phyloP scores from a whole-genome alignment of 2,329 filamentous ascomycete genomes.

The Cercospora citrullina region DNA sequence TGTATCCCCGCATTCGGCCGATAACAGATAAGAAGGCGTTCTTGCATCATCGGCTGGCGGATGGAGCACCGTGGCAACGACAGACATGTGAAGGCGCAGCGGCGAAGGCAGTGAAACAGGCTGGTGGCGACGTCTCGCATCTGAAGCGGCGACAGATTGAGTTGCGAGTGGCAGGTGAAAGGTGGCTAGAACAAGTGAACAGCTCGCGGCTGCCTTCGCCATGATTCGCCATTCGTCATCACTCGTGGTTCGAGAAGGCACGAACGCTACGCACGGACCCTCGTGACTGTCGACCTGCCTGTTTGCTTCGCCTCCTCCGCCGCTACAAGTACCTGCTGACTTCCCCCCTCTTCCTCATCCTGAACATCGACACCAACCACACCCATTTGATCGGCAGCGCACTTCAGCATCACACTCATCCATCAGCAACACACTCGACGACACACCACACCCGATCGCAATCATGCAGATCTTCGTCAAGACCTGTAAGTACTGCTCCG shows the following conservation, averaged over 20 bases:
- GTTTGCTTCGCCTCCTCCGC: conserved; percentile 8
- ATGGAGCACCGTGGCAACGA: conserved; percentile 9
- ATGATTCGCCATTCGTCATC: conserved; percentile 9
- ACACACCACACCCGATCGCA: conserved; percentile 33
- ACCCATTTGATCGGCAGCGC: conserved; percentile 10
- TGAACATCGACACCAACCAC: conserved; percentile 14
- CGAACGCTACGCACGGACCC: neutral
- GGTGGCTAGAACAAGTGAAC: conserved; percentile 5
- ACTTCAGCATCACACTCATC: conserved; percentile 16
- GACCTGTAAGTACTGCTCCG: conserved; percentile 68
- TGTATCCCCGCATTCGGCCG: conserved; percentile 16
- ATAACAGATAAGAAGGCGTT: conserved; percentile 9
- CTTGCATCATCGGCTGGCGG: conserved; percentile 5
- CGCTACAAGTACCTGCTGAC: conserved; percentile 1
- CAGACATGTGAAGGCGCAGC: neutral
- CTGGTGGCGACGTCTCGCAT: conserved; percentile 3
- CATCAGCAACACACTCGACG: conserved; percentile 16
- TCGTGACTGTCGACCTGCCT: conserved; percentile 3
- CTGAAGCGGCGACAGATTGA: neutral
- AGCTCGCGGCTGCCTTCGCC: neutral
- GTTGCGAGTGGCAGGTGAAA: neutral
- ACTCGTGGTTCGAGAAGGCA: conserved; percentile 1
- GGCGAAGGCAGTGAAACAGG: neutral
- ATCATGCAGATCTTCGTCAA: conserved; percentile 97
- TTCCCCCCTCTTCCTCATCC: conserved; percentile 14